Base-by-base conservation (phyloP, 176 grass and related monocot species). In the Bonia amplexicaulis region DNA sequence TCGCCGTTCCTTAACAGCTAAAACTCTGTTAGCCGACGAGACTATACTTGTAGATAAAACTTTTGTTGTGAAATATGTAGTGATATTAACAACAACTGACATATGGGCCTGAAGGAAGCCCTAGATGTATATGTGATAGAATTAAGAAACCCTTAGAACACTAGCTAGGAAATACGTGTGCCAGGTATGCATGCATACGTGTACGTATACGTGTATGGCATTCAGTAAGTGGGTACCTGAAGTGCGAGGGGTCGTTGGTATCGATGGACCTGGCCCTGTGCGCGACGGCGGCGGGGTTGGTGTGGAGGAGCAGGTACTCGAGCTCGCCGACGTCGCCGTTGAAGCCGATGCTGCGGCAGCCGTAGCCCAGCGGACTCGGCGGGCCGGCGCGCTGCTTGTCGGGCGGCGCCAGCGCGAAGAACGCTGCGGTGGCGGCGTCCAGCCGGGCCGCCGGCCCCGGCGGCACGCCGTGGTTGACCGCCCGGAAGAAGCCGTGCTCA, bases 271-370 rank as follows among this genome's bases (percentile, higher is more conserved):
- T 83, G 15, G 96, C 96, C 77, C 83, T 77, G 58, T 93, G 87
- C 13, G 85, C 84, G 72, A 95, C 85, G 78, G 78, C 92, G 73
- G 87, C 75, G 0, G 93, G 91, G 85, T 84, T 93, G 78, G 96
- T 86, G 25, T 95, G 91, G 44, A 98, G 86, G 47, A 98, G 89
- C 35, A 98, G 96, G 90, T 95, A 95, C 85, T 98, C 96, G 52
- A 98, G 82, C 87, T 98, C 96, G 39, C 96, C 96, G 65, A 88
- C 74, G 84, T 98, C 96, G 78, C 96, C 96, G 62, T 89, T 93
- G 62, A 93, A 90, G 7, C 96, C 96, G 79, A 98, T 98, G 86
- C 57, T 93, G 13, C 91, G 85, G 80, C 88, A 89, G 26, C 93
- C 96, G 78, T 98, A 95, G 16, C 96, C 96, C 40, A 98, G 89